Conservation (phyloP, 495 filamentous ascomycete species). For the Daldinia decipiens region DNA sequence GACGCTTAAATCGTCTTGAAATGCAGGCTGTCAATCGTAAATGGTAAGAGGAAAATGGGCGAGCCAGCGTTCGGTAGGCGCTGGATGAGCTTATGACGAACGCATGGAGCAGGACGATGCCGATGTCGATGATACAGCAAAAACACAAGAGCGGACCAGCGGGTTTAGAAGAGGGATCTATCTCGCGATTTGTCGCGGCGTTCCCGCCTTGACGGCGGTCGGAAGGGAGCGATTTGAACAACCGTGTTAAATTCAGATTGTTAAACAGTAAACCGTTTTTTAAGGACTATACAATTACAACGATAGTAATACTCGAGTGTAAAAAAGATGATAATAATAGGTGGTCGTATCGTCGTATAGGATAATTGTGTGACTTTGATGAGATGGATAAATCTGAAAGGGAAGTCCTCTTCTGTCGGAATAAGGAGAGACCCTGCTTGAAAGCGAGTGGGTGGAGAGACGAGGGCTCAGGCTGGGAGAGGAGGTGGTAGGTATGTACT, state of each 20-base stretch:
- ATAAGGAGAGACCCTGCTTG: constrained; percentile 47
- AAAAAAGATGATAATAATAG: constrained; percentile 18
- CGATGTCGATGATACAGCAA: constrained; percentile 29
- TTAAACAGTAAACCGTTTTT: constrained; percentile 7
- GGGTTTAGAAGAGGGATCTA: constrained; percentile 29
- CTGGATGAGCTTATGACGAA: constrained; percentile 54
- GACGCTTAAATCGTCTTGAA: constrained; percentile 19
- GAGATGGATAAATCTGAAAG: constrained; percentile 26
- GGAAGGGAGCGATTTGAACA: constrained; percentile 39
- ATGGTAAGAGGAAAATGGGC: constrained; percentile 24
- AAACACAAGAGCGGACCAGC: constrained; percentile 18
- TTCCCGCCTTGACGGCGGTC: constrained; percentile 43
- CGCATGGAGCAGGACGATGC: constrained; percentile 49
- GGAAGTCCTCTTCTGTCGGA: constrained; percentile 33
- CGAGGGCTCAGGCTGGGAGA: constrained; percentile 42
- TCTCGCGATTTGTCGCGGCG: constrained; percentile 39
- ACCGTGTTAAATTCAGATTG: constrained; percentile 25
- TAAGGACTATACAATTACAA: constrained; percentile 30
- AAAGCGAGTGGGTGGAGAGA: constrained; percentile 46
- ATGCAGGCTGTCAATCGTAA: constrained; percentile 20
- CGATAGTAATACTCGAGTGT: constrained; percentile 25
- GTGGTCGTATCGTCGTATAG: constrained; percentile 10
- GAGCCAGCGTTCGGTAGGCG: constrained; percentile 57
- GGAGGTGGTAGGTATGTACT: constrained; percentile 38
- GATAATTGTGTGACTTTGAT: constrained; percentile 25